Base-by-base conservation (phyloP, 352 stramenopile genomes). In the Phytophthora macrochlamydospora region DNA sequence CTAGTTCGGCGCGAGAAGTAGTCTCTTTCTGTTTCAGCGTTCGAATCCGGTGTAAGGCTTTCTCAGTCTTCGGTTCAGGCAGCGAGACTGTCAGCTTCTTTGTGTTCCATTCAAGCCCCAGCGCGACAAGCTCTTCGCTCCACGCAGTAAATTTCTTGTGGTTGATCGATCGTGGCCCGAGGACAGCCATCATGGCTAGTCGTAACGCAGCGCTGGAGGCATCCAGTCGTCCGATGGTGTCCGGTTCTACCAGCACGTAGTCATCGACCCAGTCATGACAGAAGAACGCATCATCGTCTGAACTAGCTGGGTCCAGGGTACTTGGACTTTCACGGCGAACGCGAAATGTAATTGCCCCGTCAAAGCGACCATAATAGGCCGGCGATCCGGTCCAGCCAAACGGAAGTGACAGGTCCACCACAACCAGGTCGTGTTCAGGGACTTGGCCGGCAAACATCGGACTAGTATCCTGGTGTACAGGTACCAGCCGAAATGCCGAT, bases 191-290 rank as follows among this genome's bases (percentile, higher is more conserved):
- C 46, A 51, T 51, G 1, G 45, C 7, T 6, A 65, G 37, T 35
- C 37, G 1, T 7, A 65, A 28, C 33, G 57, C 49, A 44, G 5
- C 45, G 8, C 37, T 13, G 30, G 48, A 48, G 6, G 14, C 31
- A 24, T 38, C 7, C 4, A 51, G 38, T 0, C 57, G 35, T 3
- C 29, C 8, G 7, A 7, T 28, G 24, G 30, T 14, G 9, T 51
- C 49, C 11, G 11, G 24, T 45, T 65, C 49, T 2, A 58, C n/a
- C 1, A 58, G 35, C 9, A 65, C 38, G 30, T 52, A 38, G 18
- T 65, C 48, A 12, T 65, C 57, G 1, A 65, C 57, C 48, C 28
- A 65, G 12, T 44, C 37, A 24, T 33, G 57, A n/a, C 45, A 56
- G 29, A 58, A 58, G 14, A 65, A 51, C 8, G 35, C 7, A 14